These are phyloP conservation scores for Dactylonectria estremocensis DNA, from an alignment of 2,329 filamentous ascomycete species.

Conservation along the genomic window DNA sequence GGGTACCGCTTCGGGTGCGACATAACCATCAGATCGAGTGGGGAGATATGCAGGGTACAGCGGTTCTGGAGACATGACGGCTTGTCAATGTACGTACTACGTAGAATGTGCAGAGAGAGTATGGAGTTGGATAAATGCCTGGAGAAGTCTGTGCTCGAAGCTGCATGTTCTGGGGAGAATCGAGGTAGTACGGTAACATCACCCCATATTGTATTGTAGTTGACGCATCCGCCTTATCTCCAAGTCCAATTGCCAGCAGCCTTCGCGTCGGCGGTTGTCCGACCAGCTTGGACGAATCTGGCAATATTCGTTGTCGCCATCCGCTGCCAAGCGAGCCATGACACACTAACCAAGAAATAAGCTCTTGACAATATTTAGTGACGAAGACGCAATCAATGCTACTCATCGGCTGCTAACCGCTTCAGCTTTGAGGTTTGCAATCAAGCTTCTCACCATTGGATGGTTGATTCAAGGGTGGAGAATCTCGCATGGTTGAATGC, in stretches of 20 bases:
- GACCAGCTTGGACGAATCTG: conserved; percentile 27
- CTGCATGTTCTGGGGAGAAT: conserved; percentile 17
- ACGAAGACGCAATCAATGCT: conserved; percentile 21
- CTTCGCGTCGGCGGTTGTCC: conserved; percentile 26
- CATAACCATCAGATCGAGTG: conserved; percentile 51
- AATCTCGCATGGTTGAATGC: neutral
- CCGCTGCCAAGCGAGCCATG: neutral
- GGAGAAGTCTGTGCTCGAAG: conserved; percentile 7
- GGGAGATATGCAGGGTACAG: conserved; percentile 53
- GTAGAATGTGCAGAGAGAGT: neutral
- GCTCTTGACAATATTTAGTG: conserved; percentile 8
- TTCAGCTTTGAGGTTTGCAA: neutral
- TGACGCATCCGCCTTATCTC: neutral
- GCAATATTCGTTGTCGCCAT: conserved; percentile 34
- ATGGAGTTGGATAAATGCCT: neutral
- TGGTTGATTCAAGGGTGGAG: neutral
- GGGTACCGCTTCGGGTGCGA: conserved; percentile 42
- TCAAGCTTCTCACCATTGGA: neutral
- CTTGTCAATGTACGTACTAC: neutral
- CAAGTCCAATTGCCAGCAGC: neutral
- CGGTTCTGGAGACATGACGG: conserved; percentile 46
- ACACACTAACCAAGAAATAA: conserved; percentile 5
- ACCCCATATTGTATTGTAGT: conserved; percentile 24
- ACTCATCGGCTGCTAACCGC: neutral
- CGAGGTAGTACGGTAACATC: neutral